Evolutionary conservation across 2,329 filamentous ascomycete species (phyloP).

Genomic region (Neofusicoccum parvum): DNA sequence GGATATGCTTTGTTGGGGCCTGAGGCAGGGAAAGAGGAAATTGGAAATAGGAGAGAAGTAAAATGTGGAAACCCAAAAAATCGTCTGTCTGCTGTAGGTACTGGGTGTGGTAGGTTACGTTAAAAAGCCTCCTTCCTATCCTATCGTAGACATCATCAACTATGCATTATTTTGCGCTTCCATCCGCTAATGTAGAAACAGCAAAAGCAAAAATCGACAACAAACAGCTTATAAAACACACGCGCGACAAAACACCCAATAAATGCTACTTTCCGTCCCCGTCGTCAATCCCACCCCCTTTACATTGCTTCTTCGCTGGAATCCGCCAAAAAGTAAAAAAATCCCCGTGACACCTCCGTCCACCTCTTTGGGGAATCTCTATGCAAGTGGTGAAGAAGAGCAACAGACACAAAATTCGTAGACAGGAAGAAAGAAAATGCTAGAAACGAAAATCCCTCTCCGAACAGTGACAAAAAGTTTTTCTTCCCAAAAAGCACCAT

Average conservation of each 20-base stretch:
- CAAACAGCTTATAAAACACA: constrained; percentile 1
- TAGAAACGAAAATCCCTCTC: constrained; percentile 8
- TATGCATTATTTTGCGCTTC: background rate
- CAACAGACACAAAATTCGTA: constrained; percentile 1
- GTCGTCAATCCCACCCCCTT: background rate
- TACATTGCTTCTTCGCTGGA: background rate
- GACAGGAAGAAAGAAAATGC: constrained; percentile 2
- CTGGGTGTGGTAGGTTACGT: constrained; percentile 14
- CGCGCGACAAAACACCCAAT: constrained; percentile 12
- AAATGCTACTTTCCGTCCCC: constrained; percentile 15
- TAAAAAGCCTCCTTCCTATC: constrained; percentile 18
- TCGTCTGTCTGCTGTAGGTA: constrained; percentile 15
- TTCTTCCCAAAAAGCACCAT: constrained; percentile 16
- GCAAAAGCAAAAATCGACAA: background rate
- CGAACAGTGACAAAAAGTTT: constrained; percentile 1
- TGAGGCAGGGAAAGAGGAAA: background rate
- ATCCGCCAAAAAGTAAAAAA: constrained; percentile 1
- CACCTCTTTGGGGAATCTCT: constrained; percentile 19
- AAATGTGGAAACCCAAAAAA: background rate
- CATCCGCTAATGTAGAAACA: constrained; percentile 11
- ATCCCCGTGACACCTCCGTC: constrained; percentile 8
- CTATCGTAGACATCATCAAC: constrained; percentile 20
- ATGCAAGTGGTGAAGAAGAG: constrained; percentile 12
- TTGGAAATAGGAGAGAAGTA: background rate
- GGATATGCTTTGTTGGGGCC: background rate